Evolutionary conservation across 2,329 filamentous ascomycete species (phyloP).

Genomic region (Arthroderma sp.): DNA sequence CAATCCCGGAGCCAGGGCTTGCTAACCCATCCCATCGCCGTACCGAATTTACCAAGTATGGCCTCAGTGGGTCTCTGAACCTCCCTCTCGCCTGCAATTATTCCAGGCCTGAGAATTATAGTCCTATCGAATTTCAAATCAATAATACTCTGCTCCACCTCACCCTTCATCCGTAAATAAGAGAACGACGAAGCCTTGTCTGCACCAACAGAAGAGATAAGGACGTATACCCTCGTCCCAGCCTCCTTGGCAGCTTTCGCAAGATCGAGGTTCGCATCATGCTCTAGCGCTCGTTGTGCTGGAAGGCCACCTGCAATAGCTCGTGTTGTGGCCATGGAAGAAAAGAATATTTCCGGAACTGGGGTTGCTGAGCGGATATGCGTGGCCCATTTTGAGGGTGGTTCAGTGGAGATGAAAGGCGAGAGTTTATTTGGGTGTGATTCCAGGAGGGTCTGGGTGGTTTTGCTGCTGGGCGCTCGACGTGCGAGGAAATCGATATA

Average conservation of each 20-base stretch:
- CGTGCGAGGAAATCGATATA: slow-evolving; percentile 35
- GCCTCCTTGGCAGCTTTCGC: slow-evolving; percentile 60
- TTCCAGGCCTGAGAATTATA: slow-evolving; percentile 59
- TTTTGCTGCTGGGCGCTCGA: slow-evolving; percentile 31
- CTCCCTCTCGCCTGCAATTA: slow-evolving; percentile 60
- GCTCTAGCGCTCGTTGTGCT: slow-evolving; percentile 76
- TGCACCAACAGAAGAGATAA: slow-evolving; percentile 50
- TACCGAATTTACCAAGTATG: slow-evolving; percentile 43
- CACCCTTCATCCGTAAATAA: slow-evolving; percentile 66
- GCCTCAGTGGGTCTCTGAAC: slow-evolving; percentile 47
- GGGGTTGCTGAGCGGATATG: slow-evolving; percentile 45
- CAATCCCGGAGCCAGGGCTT: slow-evolving; percentile 44
- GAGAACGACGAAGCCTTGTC: slow-evolving; percentile 40
- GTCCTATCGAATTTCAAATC: slow-evolving; percentile 62
- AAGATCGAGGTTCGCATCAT: slow-evolving; percentile 70
- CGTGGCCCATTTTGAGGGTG: slow-evolving; percentile 47
- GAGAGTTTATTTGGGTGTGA: slow-evolving; percentile 52
- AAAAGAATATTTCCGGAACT: slow-evolving; percentile 54
- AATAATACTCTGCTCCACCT: slow-evolving; percentile 67
- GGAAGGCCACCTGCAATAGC: slow-evolving; percentile 60
- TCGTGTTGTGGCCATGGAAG: slow-evolving; percentile 67
- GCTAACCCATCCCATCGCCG: slow-evolving; percentile 42
- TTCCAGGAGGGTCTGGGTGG: slow-evolving; percentile 37
- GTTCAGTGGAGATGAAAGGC: slow-evolving; percentile 54
- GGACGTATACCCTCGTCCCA: slow-evolving; percentile 61